phyloP scores from a whole-genome alignment of 805 yeast genomes.

The Candida parachauliodes region DNA sequence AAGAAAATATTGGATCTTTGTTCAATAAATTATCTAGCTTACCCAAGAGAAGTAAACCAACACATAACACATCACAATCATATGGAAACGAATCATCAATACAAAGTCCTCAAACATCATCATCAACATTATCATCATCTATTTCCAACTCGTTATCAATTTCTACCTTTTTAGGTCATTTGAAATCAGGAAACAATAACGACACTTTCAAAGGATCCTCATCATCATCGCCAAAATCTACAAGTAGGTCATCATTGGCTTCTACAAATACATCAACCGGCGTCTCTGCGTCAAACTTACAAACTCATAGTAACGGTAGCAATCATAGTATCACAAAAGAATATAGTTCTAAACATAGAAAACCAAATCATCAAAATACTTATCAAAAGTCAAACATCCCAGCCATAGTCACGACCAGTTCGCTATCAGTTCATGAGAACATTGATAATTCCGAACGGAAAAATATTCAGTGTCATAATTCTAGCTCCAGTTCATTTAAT shows the following conservation, averaged over 20 bases:
- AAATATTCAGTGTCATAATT: no score
- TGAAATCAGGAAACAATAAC: conserved; percentile 1
- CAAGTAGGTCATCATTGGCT: background rate
- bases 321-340: no score
- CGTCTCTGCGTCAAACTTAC: no score
- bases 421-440: no score
- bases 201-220: background rate
- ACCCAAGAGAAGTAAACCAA: background rate
- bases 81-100: background rate
- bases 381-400: no score
- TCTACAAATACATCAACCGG: background rate
- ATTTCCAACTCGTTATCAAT: conserved; percentile 4
- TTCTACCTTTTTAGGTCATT: conserved; percentile 8
- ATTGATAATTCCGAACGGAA: no score
- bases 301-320: no score
- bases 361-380: no score
- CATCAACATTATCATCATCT: background rate
- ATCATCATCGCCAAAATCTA: background rate
- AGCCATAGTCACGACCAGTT: no score
- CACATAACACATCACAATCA: background rate
- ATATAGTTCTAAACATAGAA: no score
- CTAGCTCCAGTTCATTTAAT: no score
- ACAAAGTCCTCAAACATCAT: background rate
- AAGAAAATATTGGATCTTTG: background rate
- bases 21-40: conserved; percentile 3